Evolutionary conservation across 345 rosid species (phyloP), one percentile per base, ranked within the genome.

Genomic region (Leavenworthia alabamica): DNA sequence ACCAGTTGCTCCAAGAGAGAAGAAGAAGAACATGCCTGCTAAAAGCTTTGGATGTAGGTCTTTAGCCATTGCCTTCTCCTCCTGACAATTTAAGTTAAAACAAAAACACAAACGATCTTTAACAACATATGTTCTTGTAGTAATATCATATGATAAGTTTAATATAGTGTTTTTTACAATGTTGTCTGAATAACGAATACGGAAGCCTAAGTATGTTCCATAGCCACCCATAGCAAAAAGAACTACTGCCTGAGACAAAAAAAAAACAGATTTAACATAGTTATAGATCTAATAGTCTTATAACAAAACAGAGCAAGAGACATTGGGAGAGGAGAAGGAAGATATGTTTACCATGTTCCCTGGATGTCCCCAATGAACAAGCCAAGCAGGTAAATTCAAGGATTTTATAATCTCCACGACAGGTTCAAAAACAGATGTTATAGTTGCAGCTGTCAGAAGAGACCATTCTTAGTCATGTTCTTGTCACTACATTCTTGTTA

Each of bases 151-250:
- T n/a, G n/a, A n/a, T n/a, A n/a, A n/a, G n/a, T n/a, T n/a, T n/a
- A n/a, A n/a, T n/a, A n/a, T n/a, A n/a, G n/a, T n/a, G n/a, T n/a
- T n/a, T n/a, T n/a, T 82, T 75, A 89, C 98, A 86, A 81, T 68
- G 68, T 85, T 81, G 48, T 85, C 83, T 3, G 99, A 82, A 69
- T 56, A 83, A 13, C 83, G 84, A 56, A 89, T 82, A 53, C 87
- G 84, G 56, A 85, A 93, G 55, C 97, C 99, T 36, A 93, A 78
- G 67, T 85, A 93, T 14, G 97, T 89, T 56, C 99, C 97, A 35
- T 87, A 86, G 9, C 99, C 97, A 13, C 98, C 99, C 97, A 89
- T 93, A 19, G 97, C 97, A 62, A n/a, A n/a, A n/a, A n/a, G n/a
- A n/a, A n/a, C n/a, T n/a, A n/a, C n/a, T n/a, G n/a, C n/a, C n/a